Evolutionary conservation across 2,329 filamentous ascomycete species (phyloP).

Genomic region (Cladophialophora chaetospira): DNA sequence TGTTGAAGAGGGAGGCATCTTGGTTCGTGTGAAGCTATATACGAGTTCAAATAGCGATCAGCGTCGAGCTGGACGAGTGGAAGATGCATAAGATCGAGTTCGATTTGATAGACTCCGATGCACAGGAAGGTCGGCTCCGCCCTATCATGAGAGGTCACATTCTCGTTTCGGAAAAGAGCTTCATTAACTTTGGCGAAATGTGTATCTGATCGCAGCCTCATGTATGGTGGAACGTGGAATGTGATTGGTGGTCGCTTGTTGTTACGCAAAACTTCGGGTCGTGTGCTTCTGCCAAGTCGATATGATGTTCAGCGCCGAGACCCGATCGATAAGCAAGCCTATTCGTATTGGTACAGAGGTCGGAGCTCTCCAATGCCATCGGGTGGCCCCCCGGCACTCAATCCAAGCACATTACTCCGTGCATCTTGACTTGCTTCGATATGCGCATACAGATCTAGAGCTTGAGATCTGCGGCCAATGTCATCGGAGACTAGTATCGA

Average conservation of each 20-base stretch:
- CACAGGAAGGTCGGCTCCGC: background rate
- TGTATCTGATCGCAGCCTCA: constrained; percentile 13
- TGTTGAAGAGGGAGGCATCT: background rate
- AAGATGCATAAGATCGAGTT: background rate
- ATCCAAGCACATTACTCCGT: background rate
- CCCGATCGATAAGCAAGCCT: constrained; percentile 12
- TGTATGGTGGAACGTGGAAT: background rate
- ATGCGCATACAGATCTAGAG: no score
- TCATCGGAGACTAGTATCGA: no score
- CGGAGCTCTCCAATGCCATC: background rate
- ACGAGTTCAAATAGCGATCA: background rate
- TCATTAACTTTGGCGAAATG: background rate
- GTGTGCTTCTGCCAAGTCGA: constrained; percentile 10
- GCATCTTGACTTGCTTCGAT: constrained; percentile 2
- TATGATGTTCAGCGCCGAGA: background rate
- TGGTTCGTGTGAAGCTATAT: background rate
- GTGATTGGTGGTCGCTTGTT: constrained; percentile 17
- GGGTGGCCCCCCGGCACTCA: background rate
- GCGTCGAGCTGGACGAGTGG: background rate
- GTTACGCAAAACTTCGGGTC: constrained; percentile 17
- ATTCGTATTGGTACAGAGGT: constrained; percentile 16
- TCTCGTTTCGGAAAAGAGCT: background rate
- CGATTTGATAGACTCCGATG: background rate
- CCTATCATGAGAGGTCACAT: background rate
- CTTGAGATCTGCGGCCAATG: no score